Conservation (phyloP, 2,329 filamentous ascomycete species). For the Diplodia corticola region DNA sequence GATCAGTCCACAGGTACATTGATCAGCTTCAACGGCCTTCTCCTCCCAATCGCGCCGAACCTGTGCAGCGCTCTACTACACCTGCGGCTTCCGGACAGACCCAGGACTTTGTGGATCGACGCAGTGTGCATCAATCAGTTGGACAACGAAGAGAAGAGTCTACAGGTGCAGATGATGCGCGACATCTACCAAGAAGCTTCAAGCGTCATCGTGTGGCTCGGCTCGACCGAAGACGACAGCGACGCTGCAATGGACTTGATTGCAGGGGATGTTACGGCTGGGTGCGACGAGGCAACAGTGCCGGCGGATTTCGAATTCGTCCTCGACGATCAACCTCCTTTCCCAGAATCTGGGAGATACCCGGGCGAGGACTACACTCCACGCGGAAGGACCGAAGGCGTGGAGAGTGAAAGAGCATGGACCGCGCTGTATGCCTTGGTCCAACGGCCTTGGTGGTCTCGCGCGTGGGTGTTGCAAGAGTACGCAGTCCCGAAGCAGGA, state of each 20-base stretch:
- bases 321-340: not conserved
- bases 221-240: not conserved
- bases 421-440: not conserved
- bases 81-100: not conserved
- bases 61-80: not conserved
- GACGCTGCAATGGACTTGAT: not conserved
- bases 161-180: constrained; percentile 23
- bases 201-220: not conserved
- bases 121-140: constrained; percentile 24
- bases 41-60: not conserved
- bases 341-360: not conserved
- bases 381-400: not conserved
- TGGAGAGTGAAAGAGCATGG: not conserved
- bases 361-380: not conserved
- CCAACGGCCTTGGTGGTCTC: not conserved
- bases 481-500: not conserved
- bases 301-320: not conserved
- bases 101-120: constrained; percentile 24
- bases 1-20: not conserved
- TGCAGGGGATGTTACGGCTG: not conserved
- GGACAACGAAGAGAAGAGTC: constrained; percentile 17
- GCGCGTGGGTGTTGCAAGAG: not conserved
- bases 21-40: not conserved
- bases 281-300: not conserved
- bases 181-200: constrained; percentile 16